Conservation (phyloP, 1,284 basidiomycete species). For the Moesziomyces parantarcticus region DNA sequence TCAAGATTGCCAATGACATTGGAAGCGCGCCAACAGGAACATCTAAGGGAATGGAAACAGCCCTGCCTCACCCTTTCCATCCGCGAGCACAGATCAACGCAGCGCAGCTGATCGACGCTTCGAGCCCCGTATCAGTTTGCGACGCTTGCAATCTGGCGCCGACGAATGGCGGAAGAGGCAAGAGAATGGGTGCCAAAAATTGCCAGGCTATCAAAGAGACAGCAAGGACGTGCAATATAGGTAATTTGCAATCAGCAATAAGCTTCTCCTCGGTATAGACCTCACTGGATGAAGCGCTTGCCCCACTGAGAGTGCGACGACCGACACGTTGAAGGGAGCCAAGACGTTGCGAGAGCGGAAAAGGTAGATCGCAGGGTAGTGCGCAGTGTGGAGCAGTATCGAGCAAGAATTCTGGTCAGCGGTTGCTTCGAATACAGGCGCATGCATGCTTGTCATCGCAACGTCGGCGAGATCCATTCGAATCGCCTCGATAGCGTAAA, state of each 20-base stretch:
- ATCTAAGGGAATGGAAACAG: neutral
- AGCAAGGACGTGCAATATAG: conserved; percentile 62
- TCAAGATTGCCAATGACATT: neutral
- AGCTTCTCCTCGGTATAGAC: conserved; percentile 64
- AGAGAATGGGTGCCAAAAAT: conserved; percentile 57
- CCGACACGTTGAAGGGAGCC: neutral
- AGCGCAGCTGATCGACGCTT: conserved; percentile 15
- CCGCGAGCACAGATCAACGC: neutral
- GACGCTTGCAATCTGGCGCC: neutral
- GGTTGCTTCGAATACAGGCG: neutral
- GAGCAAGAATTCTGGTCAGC: neutral
- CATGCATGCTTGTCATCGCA: neutral
- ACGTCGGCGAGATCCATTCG: neutral
- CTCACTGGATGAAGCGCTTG: conserved; percentile 65
- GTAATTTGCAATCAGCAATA: conserved; percentile 66
- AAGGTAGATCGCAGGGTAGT: no score
- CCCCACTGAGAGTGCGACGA: conserved; percentile 32
- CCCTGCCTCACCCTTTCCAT: conserved; percentile 25
- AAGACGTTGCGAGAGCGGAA: no score
- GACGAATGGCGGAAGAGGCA: conserved; percentile 30
- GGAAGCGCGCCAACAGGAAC: neutral
- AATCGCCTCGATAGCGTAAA: neutral
- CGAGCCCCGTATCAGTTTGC: conserved; percentile 11
- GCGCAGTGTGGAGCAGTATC: no score
- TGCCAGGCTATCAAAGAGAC: conserved; percentile 59